phyloP scores from a whole-genome alignment of 2,329 filamentous ascomycete species.

The Monilinia fructicola region DNA sequence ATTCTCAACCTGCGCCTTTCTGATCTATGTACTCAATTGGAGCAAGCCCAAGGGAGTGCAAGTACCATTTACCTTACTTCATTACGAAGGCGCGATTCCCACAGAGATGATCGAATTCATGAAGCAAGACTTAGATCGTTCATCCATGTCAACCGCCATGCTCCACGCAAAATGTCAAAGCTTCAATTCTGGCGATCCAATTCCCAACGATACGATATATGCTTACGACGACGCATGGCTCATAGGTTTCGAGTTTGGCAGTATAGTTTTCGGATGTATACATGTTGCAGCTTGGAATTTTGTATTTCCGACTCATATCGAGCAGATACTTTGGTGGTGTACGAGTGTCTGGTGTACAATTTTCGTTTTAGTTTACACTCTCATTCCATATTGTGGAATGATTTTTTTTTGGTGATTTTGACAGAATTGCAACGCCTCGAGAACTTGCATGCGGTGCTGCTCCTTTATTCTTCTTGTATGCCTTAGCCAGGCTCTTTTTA shows the following conservation, averaged over 20 bases:
- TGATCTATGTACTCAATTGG: constrained; percentile 24
- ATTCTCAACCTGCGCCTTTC: constrained; percentile 23
- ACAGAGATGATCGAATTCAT: background rate
- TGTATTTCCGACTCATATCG: constrained; percentile 25
- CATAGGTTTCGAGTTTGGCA: constrained; percentile 15
- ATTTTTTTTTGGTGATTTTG: background rate
- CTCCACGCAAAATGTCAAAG: background rate
- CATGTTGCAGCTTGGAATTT: constrained; percentile 31
- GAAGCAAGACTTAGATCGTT: constrained; percentile 10
- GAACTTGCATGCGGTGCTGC: constrained; percentile 7
- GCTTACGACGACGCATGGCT: constrained; percentile 10
- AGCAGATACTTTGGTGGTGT: constrained; percentile 25
- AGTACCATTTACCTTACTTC: background rate
- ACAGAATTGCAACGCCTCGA: background rate
- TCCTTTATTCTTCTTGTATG: constrained; percentile 18
- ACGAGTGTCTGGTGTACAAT: constrained; percentile 21
- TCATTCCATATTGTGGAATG: constrained; percentile 12
- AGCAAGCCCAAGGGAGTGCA: constrained; percentile 17
- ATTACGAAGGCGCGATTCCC: constrained; percentile 7
- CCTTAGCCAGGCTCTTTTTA: constrained; percentile 19
- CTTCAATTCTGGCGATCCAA: background rate
- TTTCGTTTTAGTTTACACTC: constrained; percentile 9
- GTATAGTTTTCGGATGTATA: constrained; percentile 27
- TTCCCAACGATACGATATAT: constrained; percentile 16
- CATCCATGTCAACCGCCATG: background rate